These are phyloP conservation scores for Ammopiptanthus mongolicus DNA, from an alignment of 306 rosid genomes.

Conservation along the genomic window DNA sequence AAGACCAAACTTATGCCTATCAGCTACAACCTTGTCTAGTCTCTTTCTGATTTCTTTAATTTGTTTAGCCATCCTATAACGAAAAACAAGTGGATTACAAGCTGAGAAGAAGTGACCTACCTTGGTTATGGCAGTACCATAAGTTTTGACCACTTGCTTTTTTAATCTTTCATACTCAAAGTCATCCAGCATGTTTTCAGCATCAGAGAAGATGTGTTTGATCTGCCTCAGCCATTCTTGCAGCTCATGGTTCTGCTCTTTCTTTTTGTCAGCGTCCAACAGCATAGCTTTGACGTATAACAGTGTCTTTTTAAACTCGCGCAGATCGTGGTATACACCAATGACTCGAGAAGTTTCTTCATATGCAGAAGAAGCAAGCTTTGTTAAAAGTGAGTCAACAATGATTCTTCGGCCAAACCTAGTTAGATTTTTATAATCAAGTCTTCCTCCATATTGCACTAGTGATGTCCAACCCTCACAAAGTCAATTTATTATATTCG, in stretches of 20 bases:
- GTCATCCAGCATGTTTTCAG: too few species aligned
- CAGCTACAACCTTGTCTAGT: too few species aligned
- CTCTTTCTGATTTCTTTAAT: neutral
- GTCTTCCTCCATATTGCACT: too few species aligned
- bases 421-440: too few species aligned
- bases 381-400: neutral
- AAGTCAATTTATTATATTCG: too few species aligned
- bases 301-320: neutral
- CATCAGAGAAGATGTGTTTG: too few species aligned
- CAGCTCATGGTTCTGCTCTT: too few species aligned
- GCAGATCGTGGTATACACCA: neutral
- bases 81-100: neutral
- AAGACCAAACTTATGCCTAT: too few species aligned
- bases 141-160: neutral
- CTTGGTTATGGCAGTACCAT: constrained; percentile 6
- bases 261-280: neutral
- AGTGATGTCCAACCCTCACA: too few species aligned
- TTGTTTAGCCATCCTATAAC: neutral
- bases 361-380: neutral
- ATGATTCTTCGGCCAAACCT: too few species aligned
- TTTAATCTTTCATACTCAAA: too few species aligned
- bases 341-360: neutral
- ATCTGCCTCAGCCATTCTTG: too few species aligned
- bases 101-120: neutral
- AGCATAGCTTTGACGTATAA: neutral